Conservation (phyloP, 805 yeast genomes). For the Pichia membranifaciens region DNA sequence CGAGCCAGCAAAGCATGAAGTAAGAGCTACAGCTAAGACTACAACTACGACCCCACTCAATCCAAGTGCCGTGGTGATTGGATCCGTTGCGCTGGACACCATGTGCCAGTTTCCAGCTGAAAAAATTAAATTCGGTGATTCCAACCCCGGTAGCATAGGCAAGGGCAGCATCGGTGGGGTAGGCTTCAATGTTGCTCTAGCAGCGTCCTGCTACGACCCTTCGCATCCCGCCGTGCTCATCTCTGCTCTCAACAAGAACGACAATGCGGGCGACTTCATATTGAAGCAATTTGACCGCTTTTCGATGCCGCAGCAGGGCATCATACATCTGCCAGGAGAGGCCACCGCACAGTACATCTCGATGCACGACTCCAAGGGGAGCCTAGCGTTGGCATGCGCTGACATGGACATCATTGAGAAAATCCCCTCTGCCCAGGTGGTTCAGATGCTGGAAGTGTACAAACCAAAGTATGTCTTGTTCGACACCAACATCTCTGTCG, state of each 20-base stretch:
- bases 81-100: constrained; percentile 73
- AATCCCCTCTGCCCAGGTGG: constrained; percentile 38
- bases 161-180: constrained; percentile 72
- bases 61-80: constrained; percentile 46
- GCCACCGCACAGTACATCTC: constrained; percentile 72
- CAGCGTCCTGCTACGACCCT: constrained; percentile 28
- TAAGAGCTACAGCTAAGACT: background rate
- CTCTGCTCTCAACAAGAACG: constrained; percentile 54
- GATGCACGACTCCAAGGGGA: constrained; percentile 56
- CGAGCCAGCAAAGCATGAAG: background rate
- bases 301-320: constrained; percentile 36
- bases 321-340: constrained; percentile 23
- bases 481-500: constrained; percentile 61
- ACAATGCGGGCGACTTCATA: constrained; percentile 43
- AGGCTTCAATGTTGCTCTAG: constrained; percentile 72
- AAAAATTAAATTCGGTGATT: constrained; percentile 42
- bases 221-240: constrained; percentile 37
- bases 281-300: constrained; percentile 23
- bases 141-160: constrained; percentile 60
- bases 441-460: constrained; percentile 33
- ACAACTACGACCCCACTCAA: background rate
- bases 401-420: constrained; percentile 72
- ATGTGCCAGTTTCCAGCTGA: constrained; percentile 40
- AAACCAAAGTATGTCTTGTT: constrained; percentile 48
- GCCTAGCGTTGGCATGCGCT: constrained; percentile 68